phyloP scores from a whole-genome alignment of 495 filamentous ascomycete species.

The Apodospora peruviana region DNA sequence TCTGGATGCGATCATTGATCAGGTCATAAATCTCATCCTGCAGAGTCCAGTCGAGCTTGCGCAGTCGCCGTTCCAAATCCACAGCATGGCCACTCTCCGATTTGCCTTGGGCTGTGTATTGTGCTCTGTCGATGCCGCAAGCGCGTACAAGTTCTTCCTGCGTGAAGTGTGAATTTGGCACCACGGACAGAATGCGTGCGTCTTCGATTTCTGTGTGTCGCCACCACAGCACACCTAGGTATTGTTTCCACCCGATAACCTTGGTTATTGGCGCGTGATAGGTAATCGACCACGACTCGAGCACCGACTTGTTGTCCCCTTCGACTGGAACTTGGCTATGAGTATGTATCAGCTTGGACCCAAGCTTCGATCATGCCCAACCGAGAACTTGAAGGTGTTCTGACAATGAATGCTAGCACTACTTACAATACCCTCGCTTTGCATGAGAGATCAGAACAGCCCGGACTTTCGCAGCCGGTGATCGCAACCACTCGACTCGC shows the following conservation, averaged over 20 bases:
- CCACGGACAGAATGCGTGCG: constrained; percentile 8
- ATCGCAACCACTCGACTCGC: no score
- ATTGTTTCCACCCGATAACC: background rate
- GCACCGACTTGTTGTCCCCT: constrained; percentile 2
- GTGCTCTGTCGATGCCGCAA: constrained; percentile 1
- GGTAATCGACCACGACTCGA: constrained; percentile 18
- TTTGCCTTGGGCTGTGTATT: background rate
- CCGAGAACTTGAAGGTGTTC: background rate
- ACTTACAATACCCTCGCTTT: constrained; percentile 5
- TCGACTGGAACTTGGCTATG: constrained; percentile 1
- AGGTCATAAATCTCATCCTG: constrained; percentile 20
- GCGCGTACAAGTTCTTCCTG: constrained; percentile 10
- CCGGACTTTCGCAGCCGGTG: background rate
- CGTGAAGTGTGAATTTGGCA: constrained; percentile 15
- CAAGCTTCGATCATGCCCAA: no score
- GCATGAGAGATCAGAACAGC: constrained; percentile 2
- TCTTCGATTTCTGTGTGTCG: constrained; percentile 5
- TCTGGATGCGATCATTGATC: constrained; percentile 13
- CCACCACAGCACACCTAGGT: constrained; percentile 8
- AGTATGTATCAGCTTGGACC: background rate
- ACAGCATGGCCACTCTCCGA: constrained; percentile 1
- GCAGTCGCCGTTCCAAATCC: constrained; percentile 9
- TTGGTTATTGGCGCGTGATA: constrained; percentile 8
- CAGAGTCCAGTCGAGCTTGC: constrained; percentile 15
- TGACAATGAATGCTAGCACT: background rate